A percentile compares a stretch with the other conserved stretches of the same genome.
Evolutionary conservation across 306 rosid species (phyloP).

Genomic region (Malus asiatica): DNA sequence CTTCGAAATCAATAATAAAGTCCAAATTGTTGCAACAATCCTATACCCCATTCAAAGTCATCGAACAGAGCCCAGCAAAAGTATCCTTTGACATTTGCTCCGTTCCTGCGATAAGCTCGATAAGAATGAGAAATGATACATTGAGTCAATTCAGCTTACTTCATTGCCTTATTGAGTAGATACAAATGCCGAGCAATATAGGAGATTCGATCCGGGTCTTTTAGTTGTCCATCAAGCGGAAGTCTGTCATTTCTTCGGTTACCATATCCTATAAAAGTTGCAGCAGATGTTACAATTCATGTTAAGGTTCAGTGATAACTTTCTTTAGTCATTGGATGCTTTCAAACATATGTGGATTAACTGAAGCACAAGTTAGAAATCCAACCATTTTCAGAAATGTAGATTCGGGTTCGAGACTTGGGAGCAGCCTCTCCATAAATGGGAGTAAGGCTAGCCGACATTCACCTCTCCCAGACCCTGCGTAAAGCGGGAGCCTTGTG

Average conservation of each 20-base stretch:
- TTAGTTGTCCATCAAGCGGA: neutral
- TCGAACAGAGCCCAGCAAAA: neutral
- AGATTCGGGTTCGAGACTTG: too few species aligned
- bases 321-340: too few species aligned
- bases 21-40: neutral
- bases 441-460: too few species aligned
- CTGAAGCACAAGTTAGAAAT: neutral
- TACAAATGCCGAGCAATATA: neutral
- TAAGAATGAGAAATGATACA: neutral
- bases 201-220: neutral
- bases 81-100: conserved; percentile 7
- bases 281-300: neutral
- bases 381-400: conserved; percentile 29
- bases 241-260: neutral
- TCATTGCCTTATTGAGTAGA: neutral
- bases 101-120: neutral
- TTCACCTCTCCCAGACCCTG: too few species aligned
- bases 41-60: conserved; percentile 10
- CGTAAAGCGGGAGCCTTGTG: too few species aligned
- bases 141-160: neutral
- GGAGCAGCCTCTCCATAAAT: too few species aligned
- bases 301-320: neutral
- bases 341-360: neutral
- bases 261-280: neutral
- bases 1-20: neutral